Conservation (phyloP, 768 basidiomycete species). For the Rubroboletus satanas region DNA sequence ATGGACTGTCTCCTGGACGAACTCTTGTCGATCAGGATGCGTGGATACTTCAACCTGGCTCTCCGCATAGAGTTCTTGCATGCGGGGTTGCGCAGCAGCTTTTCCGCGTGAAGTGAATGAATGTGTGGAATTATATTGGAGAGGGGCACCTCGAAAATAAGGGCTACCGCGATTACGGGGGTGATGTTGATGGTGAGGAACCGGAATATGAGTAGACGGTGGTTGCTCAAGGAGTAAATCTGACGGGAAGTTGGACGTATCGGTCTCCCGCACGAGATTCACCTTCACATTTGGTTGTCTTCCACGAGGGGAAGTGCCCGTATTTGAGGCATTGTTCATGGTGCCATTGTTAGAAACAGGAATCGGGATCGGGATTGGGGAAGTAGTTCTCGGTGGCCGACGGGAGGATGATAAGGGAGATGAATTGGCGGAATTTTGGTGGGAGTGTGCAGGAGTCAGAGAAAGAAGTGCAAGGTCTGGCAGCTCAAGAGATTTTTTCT, state of each 20-base stretch:
- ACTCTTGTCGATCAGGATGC: constrained; percentile 33
- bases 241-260: constrained; percentile 34
- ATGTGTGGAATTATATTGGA: constrained; percentile 42
- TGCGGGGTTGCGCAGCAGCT: constrained; percentile 34
- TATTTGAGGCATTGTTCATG: constrained; percentile 34
- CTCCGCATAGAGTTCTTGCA: constrained; percentile 45
- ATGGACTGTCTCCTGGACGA: constrained; percentile 55
- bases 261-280: constrained; percentile 21
- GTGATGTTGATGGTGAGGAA: constrained; percentile 29
- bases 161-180: constrained; percentile 31
- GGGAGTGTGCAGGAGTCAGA: constrained; percentile 40
- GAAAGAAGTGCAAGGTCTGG: constrained; percentile 63
- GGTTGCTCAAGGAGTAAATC: constrained; percentile 40
- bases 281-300: constrained; percentile 31
- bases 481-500: constrained; percentile 72
- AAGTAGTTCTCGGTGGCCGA: constrained; percentile 40
- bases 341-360: constrained; percentile 37
- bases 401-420: constrained; percentile 42
- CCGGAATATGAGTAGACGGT: constrained; percentile 43
- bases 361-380: constrained; percentile 48
- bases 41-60: constrained; percentile 32
- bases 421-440: constrained; percentile 35
- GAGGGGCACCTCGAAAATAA: constrained; percentile 34
- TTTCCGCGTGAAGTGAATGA: constrained; percentile 38
- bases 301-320: constrained; percentile 35